Evolutionary conservation across 169 alveolate genomes (phyloP).

Genomic region (Theileria annulata): DNA sequence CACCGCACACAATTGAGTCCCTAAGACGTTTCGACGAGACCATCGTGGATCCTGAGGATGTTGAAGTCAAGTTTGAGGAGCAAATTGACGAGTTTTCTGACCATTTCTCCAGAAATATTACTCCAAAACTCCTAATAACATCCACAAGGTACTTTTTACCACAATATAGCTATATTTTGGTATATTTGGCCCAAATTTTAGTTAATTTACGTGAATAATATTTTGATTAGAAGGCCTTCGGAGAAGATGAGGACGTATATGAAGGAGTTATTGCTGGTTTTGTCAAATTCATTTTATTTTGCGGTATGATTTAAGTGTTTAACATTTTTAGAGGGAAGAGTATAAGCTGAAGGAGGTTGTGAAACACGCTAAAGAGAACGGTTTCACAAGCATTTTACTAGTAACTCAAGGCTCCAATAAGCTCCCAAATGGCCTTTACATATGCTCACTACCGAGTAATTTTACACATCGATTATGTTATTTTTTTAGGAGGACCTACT

Average conservation of each 20-base stretch:
- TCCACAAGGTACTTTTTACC: conserved; percentile 52
- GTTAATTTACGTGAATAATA: neutral
- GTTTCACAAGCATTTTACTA: conserved; percentile 61
- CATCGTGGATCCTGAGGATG: conserved; percentile 35
- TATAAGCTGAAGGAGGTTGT: conserved; percentile 48
- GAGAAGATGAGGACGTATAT: conserved; percentile 66
- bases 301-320: conserved; percentile 29
- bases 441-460: conserved; percentile 62
- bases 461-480: neutral
- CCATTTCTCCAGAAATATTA: conserved; percentile 41
- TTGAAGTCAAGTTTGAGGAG: conserved; percentile 61
- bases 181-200: neutral
- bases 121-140: conserved; percentile 58
- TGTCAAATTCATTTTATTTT: conserved; percentile 51
- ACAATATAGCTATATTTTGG: neutral
- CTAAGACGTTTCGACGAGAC: conserved; percentile 64
- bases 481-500: conserved; percentile 54
- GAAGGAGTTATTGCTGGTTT: conserved; percentile 55
- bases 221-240: conserved; percentile 45
- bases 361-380: conserved; percentile 22
- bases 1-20: conserved; percentile 65
- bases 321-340: conserved; percentile 51
- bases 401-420: conserved; percentile 60
- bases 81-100: conserved; percentile 60
- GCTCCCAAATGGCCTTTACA: conserved; percentile 53